These are phyloP conservation scores for Phytophthora litchii DNA, from an alignment of 352 stramenopile genomes.

Conservation along the genomic window DNA sequence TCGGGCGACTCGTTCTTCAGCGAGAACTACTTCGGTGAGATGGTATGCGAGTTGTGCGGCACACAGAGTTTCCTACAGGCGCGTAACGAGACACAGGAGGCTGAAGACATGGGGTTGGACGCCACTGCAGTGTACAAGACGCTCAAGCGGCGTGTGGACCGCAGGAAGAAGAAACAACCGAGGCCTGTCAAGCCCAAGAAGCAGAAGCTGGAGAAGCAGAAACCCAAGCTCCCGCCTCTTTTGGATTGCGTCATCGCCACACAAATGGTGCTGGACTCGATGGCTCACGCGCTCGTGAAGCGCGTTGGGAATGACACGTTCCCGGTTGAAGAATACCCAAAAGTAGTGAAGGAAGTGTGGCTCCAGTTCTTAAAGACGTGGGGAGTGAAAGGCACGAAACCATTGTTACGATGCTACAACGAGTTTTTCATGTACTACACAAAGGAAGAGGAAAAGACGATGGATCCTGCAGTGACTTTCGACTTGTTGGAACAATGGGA, in stretches of 20 bases:
- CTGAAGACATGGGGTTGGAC: constrained; percentile 75
- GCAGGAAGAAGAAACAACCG: constrained; percentile 34
- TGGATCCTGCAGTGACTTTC: constrained; percentile 59
- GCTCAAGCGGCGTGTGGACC: constrained; percentile 43
- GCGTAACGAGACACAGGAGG: constrained; percentile 83
- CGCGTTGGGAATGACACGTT: constrained; percentile 42
- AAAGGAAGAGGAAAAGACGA: constrained; percentile 36
- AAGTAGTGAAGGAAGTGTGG: constrained; percentile 66
- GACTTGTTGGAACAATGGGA: constrained; percentile 81
- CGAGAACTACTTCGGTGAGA: constrained; percentile 85
- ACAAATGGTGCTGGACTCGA: constrained; percentile 64
- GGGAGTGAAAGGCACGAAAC: constrained; percentile 58
- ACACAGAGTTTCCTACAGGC: constrained; percentile 84
- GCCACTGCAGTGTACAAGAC: constrained; percentile 38
- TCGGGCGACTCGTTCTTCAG: constrained; percentile 81
- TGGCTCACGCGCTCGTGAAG: constrained; percentile 52
- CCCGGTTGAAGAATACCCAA: constrained; percentile 46
- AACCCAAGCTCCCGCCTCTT: constrained; percentile 39
- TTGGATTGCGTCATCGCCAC: constrained; percentile 65
- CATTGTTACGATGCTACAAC: constrained; percentile 74
- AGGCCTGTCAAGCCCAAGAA: constrained; percentile 9
- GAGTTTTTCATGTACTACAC: constrained; percentile 59
- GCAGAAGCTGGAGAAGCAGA: constrained; percentile 1
- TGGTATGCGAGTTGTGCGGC: constrained; percentile 85
- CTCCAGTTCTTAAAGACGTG: constrained; percentile 72